Evolutionary conservation across 371 early-diverging fungal species (phyloP).

Genomic region (Mucor piriformis): DNA sequence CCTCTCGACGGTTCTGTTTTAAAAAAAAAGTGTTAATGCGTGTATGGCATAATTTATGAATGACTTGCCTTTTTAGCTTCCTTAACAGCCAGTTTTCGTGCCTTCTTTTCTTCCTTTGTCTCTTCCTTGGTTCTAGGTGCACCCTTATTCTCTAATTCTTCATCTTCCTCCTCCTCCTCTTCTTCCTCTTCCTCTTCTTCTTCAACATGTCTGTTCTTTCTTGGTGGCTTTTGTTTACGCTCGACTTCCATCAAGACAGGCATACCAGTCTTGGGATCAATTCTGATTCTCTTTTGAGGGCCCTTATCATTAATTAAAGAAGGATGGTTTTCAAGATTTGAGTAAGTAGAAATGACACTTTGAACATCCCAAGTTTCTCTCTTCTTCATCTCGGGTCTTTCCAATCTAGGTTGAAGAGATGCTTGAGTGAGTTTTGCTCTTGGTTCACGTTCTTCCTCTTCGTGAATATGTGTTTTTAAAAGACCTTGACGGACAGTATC

Average conservation of each 20-base stretch:
- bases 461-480: slow-evolving; percentile 27
- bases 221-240: slow-evolving; percentile 32
- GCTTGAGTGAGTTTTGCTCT: slow-evolving; percentile 35
- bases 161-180: slow-evolving; percentile 51
- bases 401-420: slow-evolving; percentile 25
- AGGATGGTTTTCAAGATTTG: slow-evolving; percentile 85
- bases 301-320: slow-evolving; percentile 63
- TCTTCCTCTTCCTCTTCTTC: slow-evolving; percentile 38
- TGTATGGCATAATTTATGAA: not conserved
- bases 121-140: slow-evolving; percentile 73
- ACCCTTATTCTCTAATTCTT: slow-evolving; percentile 53
- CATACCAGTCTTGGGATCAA: slow-evolving; percentile 70
- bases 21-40: not conserved
- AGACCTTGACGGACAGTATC: slow-evolving; percentile 68
- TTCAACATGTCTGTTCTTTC: slow-evolving; percentile 17
- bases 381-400: slow-evolving; percentile 54
- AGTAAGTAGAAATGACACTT: slow-evolving; percentile 79
- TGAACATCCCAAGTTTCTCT: slow-evolving; percentile 81
- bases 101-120: slow-evolving; percentile 86
- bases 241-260: slow-evolving; percentile 57
- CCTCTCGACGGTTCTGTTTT: slow-evolving; percentile 61
- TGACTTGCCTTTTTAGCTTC: slow-evolving; percentile 66
- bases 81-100: slow-evolving; percentile 84
- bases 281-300: slow-evolving; percentile 51
- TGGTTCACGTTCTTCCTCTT: slow-evolving; percentile 22